These are phyloP conservation scores for Helicocarpus griseus DNA, from an alignment of 2,329 filamentous ascomycete species.

Conservation along the genomic window DNA sequence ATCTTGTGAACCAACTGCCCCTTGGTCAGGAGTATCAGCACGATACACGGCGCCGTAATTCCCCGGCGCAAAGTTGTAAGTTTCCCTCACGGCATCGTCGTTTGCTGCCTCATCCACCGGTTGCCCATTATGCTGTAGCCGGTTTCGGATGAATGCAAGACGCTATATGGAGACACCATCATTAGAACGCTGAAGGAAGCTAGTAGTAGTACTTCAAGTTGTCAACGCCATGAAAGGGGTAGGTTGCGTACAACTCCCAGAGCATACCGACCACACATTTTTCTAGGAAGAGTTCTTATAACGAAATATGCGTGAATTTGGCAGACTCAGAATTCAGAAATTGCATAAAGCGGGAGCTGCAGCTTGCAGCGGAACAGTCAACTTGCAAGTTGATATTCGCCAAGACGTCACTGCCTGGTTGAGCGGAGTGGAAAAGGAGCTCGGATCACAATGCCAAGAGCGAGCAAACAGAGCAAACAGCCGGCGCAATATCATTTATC, in stretches of 20 bases:
- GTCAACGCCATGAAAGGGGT: too few species aligned
- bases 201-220: too few species aligned
- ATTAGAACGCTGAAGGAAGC: conserved; percentile 5
- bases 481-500: too few species aligned
- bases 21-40: conserved; percentile 56
- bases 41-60: conserved; percentile 79
- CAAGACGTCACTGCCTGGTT: conserved; percentile 9
- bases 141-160: conserved; percentile 63
- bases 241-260: conserved; percentile 45
- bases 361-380: too few species aligned
- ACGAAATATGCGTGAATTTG: too few species aligned
- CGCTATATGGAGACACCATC: conserved; percentile 43
- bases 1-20: conserved; percentile 33
- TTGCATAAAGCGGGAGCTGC: not conserved
- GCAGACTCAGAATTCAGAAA: not conserved
- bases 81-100: conserved; percentile 62
- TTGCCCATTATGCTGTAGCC: conserved; percentile 66
- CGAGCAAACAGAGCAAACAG: conserved; percentile 3
- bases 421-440: conserved; percentile 14
- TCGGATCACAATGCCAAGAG: conserved; percentile 14
- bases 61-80: conserved; percentile 88
- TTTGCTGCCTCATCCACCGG: conserved; percentile 59
- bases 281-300: too few species aligned
- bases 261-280: conserved; percentile 61
- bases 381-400: not conserved